Conservation (phyloP, 495 filamentous ascomycete genomes). For the Neurospora africana region DNA sequence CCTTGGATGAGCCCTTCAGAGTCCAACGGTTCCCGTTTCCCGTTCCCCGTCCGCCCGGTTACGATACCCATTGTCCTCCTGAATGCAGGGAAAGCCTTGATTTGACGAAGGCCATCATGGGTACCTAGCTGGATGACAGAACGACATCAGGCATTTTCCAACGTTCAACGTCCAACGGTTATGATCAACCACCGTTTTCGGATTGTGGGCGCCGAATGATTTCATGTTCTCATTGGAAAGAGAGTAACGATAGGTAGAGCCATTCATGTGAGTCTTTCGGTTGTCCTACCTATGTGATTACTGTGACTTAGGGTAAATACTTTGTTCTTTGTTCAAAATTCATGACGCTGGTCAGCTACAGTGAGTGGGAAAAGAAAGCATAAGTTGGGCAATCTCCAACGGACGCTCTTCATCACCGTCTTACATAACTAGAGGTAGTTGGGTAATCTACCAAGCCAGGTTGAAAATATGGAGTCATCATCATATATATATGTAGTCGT, state of each 20-base stretch:
- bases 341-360: background rate
- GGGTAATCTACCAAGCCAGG: background rate
- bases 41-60: background rate
- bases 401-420: background rate
- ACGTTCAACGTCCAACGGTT: background rate
- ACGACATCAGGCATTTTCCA: background rate
- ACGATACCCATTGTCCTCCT: background rate
- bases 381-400: background rate
- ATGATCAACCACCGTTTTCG: background rate
- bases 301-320: background rate
- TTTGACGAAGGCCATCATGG: background rate
- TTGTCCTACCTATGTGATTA: background rate
- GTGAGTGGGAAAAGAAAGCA: background rate
- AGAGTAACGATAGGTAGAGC: background rate
- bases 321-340: background rate
- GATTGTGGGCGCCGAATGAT: background rate
- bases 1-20: background rate
- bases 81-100: background rate
- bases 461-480: background rate
- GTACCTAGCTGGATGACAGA: background rate
- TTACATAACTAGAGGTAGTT: background rate
- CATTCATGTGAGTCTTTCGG: background rate
- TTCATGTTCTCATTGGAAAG: background rate
- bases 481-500: background rate
- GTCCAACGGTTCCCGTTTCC: background rate